phyloP scores from a whole-genome alignment of 1,284 basidiomycete species.

The Schizopora paradoxa region DNA sequence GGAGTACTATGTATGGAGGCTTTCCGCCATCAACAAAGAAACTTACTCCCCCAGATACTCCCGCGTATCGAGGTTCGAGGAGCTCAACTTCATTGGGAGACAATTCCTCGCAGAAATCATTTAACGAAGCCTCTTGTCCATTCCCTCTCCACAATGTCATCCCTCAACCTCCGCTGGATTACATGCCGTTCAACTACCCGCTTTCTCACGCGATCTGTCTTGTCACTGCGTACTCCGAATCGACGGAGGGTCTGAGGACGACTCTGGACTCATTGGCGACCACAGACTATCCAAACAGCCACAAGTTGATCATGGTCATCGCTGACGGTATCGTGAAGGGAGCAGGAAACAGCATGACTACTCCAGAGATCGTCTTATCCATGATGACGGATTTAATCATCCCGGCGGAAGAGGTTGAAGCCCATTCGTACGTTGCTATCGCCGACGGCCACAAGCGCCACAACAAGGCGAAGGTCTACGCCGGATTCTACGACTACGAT shows the following conservation, averaged over 20 bases:
- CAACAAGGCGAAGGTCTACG: conserved; percentile 99
- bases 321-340: conserved; percentile 99
- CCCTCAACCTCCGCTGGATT: conserved; percentile 88
- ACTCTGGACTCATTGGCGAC: conserved; percentile 97
- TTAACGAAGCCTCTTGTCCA: conserved; percentile 72
- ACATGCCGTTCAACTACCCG: conserved; percentile 94
- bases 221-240: conserved; percentile 98
- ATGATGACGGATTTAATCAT: conserved; percentile 99
- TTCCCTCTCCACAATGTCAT: conserved; percentile 91
- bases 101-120: conserved; percentile 38
- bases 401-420: conserved; percentile 81
- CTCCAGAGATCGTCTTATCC: conserved; percentile 89
- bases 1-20: conserved; percentile 56
- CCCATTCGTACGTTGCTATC: conserved; percentile 96
- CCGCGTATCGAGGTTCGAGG: conserved; percentile 67
- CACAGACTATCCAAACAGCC: conserved; percentile 97
- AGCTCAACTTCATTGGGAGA: conserved; percentile 76
- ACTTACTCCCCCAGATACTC: conserved; percentile 71
- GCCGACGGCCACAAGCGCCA: conserved; percentile 98
- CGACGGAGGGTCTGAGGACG: conserved; percentile 92
- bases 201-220: conserved; percentile 92
- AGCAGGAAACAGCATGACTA: conserved; percentile 79
- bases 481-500: conserved; percentile 97
- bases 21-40: conserved; percentile 31
- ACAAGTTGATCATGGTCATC: conserved; percentile 94